Evolutionary conservation across 371 early-diverging fungal species (phyloP), one percentile per base, ranked within the genome.

Genomic region (Circinella minor): DNA sequence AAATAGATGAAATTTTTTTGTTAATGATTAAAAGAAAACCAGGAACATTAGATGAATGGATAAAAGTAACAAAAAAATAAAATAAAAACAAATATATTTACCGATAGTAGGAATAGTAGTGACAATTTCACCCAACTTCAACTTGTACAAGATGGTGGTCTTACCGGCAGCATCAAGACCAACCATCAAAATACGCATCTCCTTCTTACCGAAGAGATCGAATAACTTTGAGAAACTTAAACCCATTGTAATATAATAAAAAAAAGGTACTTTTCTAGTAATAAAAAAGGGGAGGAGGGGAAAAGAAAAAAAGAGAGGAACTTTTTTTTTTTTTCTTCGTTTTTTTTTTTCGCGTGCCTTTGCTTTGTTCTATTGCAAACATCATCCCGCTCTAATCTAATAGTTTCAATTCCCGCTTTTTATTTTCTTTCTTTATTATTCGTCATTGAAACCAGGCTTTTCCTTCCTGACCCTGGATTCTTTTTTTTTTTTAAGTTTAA

Each of bases 101-200:
- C 84, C 84, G 65, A 84, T 84, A 86, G 91, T 98, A 36, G 99
- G 99, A 73, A 98, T 97, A 48, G 99, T 98, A 37, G 96, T 94
- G 51, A 98, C 96, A 38, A 96, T 95, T 83, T 98, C 98, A 70
- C 97, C 98, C 65, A 94, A 84, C 86, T 94, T 82, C 63, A 84
- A 77, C 75, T 82, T 88, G 79, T 95, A 98, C 75, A 98, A 87
- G 81, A 99, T 96, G 75, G 99, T 98, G 17, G 99, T 99, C 83
- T 99, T 99, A 74, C 99, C 99, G 18, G 99, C 99, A 17, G 95
- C 97, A 86, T 97, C 97, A 62, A 96, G 89, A 57, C 98, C 99
- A 20, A 99, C 92, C 80, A 99, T 97, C 65, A 99, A 86, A 72
- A 99, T 98, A 71, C 98, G 94, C 73, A 97, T 93, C 77, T 99